These are phyloP conservation scores for Cyclanthera cordifolia DNA, from an alignment of 306 rosid genomes.

Conservation along the genomic window DNA sequence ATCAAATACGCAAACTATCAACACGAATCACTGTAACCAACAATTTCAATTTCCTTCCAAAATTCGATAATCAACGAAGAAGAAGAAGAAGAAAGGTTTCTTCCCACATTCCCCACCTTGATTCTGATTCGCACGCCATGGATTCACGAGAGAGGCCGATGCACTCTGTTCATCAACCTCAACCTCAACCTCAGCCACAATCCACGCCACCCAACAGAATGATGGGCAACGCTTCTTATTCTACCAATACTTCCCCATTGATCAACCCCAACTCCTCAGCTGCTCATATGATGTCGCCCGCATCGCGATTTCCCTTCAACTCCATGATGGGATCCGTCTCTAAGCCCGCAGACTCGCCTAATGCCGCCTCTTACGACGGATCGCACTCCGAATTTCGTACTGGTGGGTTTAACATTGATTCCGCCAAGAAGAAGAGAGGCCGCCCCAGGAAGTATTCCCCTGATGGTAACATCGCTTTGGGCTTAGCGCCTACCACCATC, in stretches of 20 bases:
- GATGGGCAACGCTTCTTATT: constrained; percentile 39
- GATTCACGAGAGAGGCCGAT: constrained; percentile 51
- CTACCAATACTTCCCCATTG: constrained; percentile 27
- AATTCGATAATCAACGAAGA: neutral
- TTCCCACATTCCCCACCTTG: neutral
- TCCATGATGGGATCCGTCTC: constrained; percentile 22
- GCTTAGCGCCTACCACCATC: constrained; percentile 51
- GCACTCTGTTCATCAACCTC: constrained; percentile 16
- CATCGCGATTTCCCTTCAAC: constrained; percentile 52
- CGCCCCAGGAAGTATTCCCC: constrained; percentile 87
- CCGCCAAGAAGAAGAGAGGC: constrained; percentile 80
- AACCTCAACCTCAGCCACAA: constrained; percentile 13
- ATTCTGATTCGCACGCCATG: constrained; percentile 26
- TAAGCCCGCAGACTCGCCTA: constrained; percentile 37
- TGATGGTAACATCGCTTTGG: constrained; percentile 63
- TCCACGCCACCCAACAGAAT: constrained; percentile 31
- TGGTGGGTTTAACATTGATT: constrained; percentile 41
- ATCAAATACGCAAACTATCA: neutral
- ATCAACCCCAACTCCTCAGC: constrained; percentile 44
- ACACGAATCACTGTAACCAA: constrained; percentile 1
- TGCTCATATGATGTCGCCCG: constrained; percentile 35
- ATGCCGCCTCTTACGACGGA: constrained; percentile 43
- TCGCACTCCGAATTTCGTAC: constrained; percentile 19
- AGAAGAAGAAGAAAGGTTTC: neutral
- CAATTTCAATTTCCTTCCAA: neutral